phyloP scores from a whole-genome alignment of 495 filamentous ascomycete species.

The Penicillium malachiteum region DNA sequence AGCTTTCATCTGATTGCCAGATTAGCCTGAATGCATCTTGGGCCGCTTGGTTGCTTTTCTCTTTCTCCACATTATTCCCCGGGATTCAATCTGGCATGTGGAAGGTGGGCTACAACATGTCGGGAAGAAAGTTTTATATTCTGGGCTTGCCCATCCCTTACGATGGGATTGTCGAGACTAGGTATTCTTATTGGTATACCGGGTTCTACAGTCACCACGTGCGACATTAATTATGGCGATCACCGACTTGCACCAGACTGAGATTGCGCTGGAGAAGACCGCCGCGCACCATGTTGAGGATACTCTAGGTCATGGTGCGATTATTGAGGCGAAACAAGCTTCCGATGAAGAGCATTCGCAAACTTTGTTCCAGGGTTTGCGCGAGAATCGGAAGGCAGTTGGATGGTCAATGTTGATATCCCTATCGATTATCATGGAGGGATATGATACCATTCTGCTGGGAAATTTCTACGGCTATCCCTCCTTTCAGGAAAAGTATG shows the following conservation, averaged over 20 bases:
- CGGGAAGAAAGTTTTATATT: conserved; percentile 10
- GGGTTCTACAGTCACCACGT: background rate
- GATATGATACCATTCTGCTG: conserved; percentile 50
- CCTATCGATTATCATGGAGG: conserved; percentile 51
- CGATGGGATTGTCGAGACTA: background rate
- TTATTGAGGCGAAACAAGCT: conserved; percentile 33
- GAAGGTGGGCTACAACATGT: background rate
- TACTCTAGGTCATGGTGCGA: conserved; percentile 22
- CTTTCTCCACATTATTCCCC: conserved; percentile 15
- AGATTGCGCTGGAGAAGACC: conserved; percentile 23
- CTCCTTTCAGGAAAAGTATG: conserved; percentile 39
- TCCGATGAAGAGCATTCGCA: conserved; percentile 33
- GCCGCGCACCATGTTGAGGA: conserved; percentile 30
- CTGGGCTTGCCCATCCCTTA: background rate
- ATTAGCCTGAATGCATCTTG: background rate
- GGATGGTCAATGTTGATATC: conserved; percentile 48
- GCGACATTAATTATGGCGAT: conserved; percentile 11
- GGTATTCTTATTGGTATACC: background rate
- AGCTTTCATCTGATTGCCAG: background rate
- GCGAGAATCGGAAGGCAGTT: conserved; percentile 41
- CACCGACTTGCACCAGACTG: conserved; percentile 11
- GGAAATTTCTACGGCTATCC: conserved; percentile 41
- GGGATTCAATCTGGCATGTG: conserved; percentile 7
- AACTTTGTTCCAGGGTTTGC: conserved; percentile 33
- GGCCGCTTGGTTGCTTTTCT: background rate